Conservation (phyloP, 371 early-diverging fungal genomes). For the Mortierella sp. region DNA sequence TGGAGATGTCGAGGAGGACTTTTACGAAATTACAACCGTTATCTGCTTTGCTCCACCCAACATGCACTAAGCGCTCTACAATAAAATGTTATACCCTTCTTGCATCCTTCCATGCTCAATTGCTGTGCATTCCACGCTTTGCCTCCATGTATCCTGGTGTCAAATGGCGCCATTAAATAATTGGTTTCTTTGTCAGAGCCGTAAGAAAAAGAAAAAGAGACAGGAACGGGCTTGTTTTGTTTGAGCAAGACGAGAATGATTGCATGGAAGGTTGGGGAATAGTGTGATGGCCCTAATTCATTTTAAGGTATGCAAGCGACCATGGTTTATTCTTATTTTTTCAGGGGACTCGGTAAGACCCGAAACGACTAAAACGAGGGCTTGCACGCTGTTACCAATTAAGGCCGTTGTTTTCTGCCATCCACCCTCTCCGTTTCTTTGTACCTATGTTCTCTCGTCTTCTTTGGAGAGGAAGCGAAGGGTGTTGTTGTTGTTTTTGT, state of each 20-base stretch:
- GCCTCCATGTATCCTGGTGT: neutral
- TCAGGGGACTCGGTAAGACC: neutral
- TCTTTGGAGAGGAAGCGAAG: neutral
- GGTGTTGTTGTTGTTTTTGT: neutral
- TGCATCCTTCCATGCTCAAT: no score
- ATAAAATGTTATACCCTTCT: neutral
- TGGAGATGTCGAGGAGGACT: constrained; percentile 16
- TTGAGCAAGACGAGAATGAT: neutral
- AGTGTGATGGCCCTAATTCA: neutral
- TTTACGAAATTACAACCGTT: constrained; percentile 34
- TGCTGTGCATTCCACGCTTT: neutral
- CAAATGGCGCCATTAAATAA: neutral
- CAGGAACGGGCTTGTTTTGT: neutral
- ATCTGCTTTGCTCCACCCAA: constrained; percentile 21
- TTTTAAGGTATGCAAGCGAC: neutral
- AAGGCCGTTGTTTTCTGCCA: neutral
- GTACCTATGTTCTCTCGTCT: neutral
- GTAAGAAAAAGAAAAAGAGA: neutral
- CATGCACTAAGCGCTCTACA: neutral
- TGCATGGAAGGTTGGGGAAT: neutral
- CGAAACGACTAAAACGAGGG: neutral
- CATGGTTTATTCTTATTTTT: neutral
- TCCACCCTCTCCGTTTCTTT: neutral
- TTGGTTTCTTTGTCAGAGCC: neutral
- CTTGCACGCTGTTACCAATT: neutral